These are phyloP conservation scores for Saccharomyces uvarum DNA, from an alignment of 1,139 yeast genomes.

Conservation along the genomic window DNA sequence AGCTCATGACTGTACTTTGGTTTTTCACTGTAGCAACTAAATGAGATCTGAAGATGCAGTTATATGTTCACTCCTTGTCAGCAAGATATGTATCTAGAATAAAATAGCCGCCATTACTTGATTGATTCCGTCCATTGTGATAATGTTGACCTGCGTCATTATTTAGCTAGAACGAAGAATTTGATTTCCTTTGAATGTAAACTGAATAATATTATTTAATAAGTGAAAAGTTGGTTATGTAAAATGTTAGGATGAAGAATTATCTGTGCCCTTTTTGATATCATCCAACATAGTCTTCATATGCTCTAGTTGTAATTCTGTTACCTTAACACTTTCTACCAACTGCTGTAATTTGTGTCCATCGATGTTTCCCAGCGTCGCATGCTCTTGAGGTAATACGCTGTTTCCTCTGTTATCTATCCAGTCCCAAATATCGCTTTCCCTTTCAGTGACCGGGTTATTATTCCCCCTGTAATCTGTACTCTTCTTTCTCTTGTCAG, in stretches of 20 bases:
- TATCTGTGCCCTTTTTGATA: background rate
- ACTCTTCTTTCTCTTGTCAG: constrained; percentile 16
- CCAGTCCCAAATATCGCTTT: constrained; percentile 77
- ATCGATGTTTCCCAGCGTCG: constrained; percentile 10
- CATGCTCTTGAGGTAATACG: constrained; percentile 8
- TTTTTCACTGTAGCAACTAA: too few species aligned
- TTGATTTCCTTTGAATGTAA: background rate
- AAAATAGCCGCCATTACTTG: background rate
- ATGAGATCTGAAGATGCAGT: too few species aligned
- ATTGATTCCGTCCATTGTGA: background rate
- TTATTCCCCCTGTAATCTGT: constrained; percentile 5
- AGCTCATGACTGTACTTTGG: background rate
- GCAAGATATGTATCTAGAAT: background rate
- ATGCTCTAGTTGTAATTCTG: constrained; percentile 44
- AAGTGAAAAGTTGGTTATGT: background rate
- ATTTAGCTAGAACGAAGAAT: background rate
- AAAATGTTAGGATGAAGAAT: background rate
- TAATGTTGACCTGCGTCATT: background rate
- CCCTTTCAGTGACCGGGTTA: constrained; percentile 37
- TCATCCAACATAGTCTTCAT: constrained; percentile 27
- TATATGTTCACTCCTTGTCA: background rate
- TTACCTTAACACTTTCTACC: constrained; percentile 46
- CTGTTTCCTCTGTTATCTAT: constrained; percentile 46
- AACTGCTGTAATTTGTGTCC: constrained; percentile 39
- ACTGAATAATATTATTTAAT: background rate